Percentiles rank a stretch among this genome's conserved stretches.
Conservation (phyloP, 2,329 filamentous ascomycete species). For the Pseudophaeomoniella oleicola region DNA sequence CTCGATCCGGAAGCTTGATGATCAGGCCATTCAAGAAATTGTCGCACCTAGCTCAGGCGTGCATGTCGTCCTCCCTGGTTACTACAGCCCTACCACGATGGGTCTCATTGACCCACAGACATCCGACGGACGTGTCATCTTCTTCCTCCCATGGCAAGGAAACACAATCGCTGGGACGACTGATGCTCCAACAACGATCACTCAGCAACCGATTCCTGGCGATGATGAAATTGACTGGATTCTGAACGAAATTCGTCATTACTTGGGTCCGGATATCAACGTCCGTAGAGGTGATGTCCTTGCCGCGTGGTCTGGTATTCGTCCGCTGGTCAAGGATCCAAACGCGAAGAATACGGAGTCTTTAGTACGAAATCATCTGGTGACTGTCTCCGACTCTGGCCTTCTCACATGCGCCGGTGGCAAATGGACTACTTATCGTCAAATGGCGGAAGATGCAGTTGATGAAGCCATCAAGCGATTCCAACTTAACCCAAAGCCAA, state of each 20-base stretch:
- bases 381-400: constrained; percentile 65
- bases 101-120: constrained; percentile 75
- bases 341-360: constrained; percentile 77
- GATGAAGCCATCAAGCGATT: constrained; percentile 45
- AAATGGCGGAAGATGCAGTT: constrained; percentile 84
- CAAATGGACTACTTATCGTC: constrained; percentile 86
- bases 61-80: constrained; percentile 74
- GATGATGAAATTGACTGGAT: constrained; percentile 85
- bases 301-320: constrained; percentile 78
- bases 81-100: constrained; percentile 67
- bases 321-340: constrained; percentile 73
- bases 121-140: constrained; percentile 78
- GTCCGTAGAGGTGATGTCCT: constrained; percentile 77
- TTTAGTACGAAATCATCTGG: constrained; percentile 72
- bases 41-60: constrained; percentile 76
- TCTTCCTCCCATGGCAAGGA: constrained; percentile 87
- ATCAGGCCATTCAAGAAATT: constrained; percentile 56
- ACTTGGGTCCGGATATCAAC: constrained; percentile 71
- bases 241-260: constrained; percentile 65
- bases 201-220: constrained; percentile 58
- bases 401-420: constrained; percentile 75
- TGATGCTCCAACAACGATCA: constrained; percentile 61
- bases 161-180: constrained; percentile 86
- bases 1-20: constrained; percentile 73
- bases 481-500: constrained; percentile 8